Conservation (phyloP, 1,284 basidiomycete species). For the Boletus smithii region DNA sequence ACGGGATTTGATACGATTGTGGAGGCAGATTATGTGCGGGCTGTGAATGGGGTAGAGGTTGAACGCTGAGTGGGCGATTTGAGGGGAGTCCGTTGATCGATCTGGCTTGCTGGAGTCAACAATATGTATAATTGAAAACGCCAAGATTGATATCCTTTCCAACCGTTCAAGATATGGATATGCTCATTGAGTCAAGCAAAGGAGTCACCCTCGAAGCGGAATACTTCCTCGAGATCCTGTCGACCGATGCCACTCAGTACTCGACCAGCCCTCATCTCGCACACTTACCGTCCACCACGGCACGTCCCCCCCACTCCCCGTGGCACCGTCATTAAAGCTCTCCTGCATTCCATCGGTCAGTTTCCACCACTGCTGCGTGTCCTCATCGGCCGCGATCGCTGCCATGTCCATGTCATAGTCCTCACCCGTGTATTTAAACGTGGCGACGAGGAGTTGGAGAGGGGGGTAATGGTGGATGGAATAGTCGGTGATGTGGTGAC, state of each 20-base stretch:
- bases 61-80: constrained; percentile 33
- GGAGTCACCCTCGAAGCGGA: constrained; percentile 58
- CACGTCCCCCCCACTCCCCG: constrained; percentile 59
- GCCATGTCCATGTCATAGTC: constrained; percentile 70
- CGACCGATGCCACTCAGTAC: constrained; percentile 5
- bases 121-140: no score
- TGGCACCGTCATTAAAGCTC: constrained; percentile 65
- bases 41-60: constrained; percentile 47
- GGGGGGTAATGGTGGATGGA: constrained; percentile 69
- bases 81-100: not conserved
- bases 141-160: no score
- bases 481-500: constrained; percentile 73
- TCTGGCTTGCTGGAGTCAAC: no score
- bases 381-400: constrained; percentile 57
- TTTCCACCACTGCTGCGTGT: constrained; percentile 75
- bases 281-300: constrained; percentile 69
- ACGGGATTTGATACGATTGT: constrained; percentile 50
- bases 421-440: constrained; percentile 59
- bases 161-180: no score
- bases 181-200: constrained; percentile 7
- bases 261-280: no score
- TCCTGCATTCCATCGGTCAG: constrained; percentile 78
- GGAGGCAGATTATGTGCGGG: constrained; percentile 48
- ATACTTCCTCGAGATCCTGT: constrained; percentile 66
- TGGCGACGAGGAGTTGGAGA: constrained; percentile 65